Percentiles rank a stretch among this genome's conserved stretches.
These are phyloP conservation scores for Fraxinus pennsylvanica DNA, from an alignment of 257 asterid species.

Conservation along the genomic window DNA sequence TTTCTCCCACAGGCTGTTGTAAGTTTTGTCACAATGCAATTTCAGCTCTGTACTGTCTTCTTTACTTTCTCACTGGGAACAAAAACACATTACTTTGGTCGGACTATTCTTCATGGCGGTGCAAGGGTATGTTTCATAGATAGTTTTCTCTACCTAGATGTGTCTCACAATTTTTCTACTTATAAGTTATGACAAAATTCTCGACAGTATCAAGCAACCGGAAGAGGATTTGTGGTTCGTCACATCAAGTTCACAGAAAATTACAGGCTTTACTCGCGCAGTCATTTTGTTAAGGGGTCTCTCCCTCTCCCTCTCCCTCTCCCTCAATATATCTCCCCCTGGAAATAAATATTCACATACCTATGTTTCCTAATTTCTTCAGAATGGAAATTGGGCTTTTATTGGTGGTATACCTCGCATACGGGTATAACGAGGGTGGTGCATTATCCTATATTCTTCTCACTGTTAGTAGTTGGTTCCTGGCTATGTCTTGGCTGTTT, in stretches of 20 bases:
- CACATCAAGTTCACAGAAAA: constrained; percentile 97
- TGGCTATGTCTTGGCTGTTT: constrained; percentile 85
- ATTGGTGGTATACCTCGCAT: constrained; percentile 81
- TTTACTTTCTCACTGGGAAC: constrained; percentile 97
- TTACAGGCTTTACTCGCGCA: constrained; percentile 93
- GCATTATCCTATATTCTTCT: constrained; percentile 83
- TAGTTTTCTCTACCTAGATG: constrained; percentile 25
- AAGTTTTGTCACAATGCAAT: constrained; percentile 93
- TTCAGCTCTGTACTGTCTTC: constrained; percentile 91
- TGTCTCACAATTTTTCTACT: constrained; percentile 22
- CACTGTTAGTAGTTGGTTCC: constrained; percentile 93
- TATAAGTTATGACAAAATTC: constrained; percentile 6
- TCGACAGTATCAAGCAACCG: constrained; percentile 96
- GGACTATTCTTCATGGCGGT: constrained; percentile 98
- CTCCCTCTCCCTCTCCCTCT: constrained; percentile 34
- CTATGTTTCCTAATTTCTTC: constrained; percentile 36
- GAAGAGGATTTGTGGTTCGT: constrained; percentile 94
- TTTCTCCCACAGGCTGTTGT: constrained; percentile 72
- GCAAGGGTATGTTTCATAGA: constrained; percentile 62
- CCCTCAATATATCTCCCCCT: constrained; percentile 25
- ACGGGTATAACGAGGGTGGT: constrained; percentile 73
- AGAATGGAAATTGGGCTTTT: constrained; percentile 89
- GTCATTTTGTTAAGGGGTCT: constrained; percentile 97
- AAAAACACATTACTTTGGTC: constrained; percentile 94
- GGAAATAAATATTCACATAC: constrained; percentile 17